Evolutionary conservation across 257 asterid genomes (phyloP), one percentile per base, ranked within the genome.

Genomic region (Lycium barbarum): DNA sequence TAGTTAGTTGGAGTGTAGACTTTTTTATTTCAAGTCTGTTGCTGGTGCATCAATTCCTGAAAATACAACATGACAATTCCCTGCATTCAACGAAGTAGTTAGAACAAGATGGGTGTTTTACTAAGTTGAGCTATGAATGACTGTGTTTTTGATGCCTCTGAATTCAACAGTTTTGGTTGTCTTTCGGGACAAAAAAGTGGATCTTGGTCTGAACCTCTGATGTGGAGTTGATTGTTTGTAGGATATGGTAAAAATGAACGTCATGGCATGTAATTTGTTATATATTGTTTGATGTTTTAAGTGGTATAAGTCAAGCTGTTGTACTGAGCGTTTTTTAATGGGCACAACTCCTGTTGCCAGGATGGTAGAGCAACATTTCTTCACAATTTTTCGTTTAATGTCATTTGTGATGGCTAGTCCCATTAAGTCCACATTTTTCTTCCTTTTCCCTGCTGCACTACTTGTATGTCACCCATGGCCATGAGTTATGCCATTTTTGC

Each of bases 401-500:
- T 53, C 47, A 53, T 78, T 78, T 3, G 12, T 53, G 82, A 15
- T 53, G 82, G 47, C 49, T 14, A 54, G 10, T 26, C 47, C 0
- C 10, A 20, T 33, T 51, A 78, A 53, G 65, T 53, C 17, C 65
- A 53, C 15, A 26, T 14, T 51, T 53, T 78, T 78, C 49, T 33
- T 53, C 47, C 6, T 2, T 54, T 9, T 53, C 49, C 62, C 82
- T 78, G 65, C 1, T 33, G 11, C 49, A 53, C 14, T 26, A 8
- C 40, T 13, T 53, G 82, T 26, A 33, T 51, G 63, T 76, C 65
- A 7, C 45, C 43, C 2, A 15, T 67, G 33, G 33, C 33, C 33
- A 26, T 67, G 33, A 78, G 65, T 78, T 74, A 78, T 78, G 65
- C 62, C 63, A 54, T 78, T 33, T 7, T 53, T 78, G 53, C 82